Base-by-base conservation (phyloP, 164 flowering plant genomes). In the Vitis riparia region DNA sequence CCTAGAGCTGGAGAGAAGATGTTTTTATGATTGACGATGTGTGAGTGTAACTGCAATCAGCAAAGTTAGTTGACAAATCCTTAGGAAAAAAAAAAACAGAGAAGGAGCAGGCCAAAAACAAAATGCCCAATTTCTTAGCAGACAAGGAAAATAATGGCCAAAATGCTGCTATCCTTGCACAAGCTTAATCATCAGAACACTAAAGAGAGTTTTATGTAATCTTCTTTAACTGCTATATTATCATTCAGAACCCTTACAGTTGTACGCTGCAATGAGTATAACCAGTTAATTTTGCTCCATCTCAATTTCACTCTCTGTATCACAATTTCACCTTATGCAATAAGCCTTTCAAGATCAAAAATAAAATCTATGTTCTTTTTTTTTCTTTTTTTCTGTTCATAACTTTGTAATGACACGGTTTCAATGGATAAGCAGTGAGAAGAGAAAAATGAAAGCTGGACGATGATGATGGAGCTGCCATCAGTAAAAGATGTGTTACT, bases 1-100 rank as follows among this genome's bases (percentile, higher is more conserved):
- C 93, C 19, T 91, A 87, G 82, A 51, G 47, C 23, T 23, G 1
- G 3, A 16, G 9, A 8, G 60, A 17, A 5, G 50, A 14, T 48
- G 8, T 13, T 13, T 55, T 32, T 55, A 23, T 30, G 23, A 11
- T 66, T 32, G 63, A 61, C 11, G 37, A 11, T 2, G 6, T 7
- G 17, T 10, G 17, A 37, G 44, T 37, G 44, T 37, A 3, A 37
- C 44, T 37, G 44, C 7, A 6, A 37, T 37, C 44, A 2, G 3
- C 3, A 0, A 53, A 3, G 3, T 6, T n/a, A 13, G 56, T 53
- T 47, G 52, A 9, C 27, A 17, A 9, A 11, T 32, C 49, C 11
- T 6, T 2, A 1, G 11, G 12, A 15, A 32, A 6, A 16, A 19
- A 19, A 23, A 6, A 16, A 19, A 23, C 12, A 17, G 27, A 1